These are phyloP conservation scores for Fusarium liriodendri DNA, from an alignment of 2,329 filamentous ascomycete genomes.

Conservation along the genomic window DNA sequence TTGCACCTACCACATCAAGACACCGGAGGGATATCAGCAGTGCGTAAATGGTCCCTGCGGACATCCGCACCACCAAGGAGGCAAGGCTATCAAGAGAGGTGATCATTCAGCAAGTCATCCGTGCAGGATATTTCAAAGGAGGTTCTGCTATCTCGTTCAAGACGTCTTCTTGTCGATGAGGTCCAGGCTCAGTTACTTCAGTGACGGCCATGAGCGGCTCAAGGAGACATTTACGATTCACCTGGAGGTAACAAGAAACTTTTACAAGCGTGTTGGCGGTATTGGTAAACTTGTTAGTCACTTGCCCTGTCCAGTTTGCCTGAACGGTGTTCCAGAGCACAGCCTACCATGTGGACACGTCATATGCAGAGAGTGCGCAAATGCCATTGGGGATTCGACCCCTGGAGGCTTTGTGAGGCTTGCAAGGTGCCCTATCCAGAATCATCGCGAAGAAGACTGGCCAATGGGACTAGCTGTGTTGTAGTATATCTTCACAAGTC, in stretches of 20 bases:
- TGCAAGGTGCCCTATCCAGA: not conserved
- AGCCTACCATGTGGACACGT: not conserved
- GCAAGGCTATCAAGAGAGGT: not conserved
- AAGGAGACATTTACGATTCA: not conserved
- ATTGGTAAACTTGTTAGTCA: not conserved
- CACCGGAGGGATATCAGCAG: not conserved
- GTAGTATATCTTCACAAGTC: no score
- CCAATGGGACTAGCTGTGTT: not conserved
- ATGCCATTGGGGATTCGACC: not conserved
- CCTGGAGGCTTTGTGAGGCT: not conserved
- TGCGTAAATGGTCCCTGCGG: not conserved
- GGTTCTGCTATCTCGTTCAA: rapidly evolving
- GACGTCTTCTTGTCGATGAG: not conserved
- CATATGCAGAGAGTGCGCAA: not conserved
- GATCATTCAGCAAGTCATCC: not conserved
- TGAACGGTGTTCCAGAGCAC: not conserved
- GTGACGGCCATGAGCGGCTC: not conserved
- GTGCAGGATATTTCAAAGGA: rapidly evolving
- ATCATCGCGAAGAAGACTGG: not conserved
- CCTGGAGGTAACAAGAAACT: rapidly evolving
- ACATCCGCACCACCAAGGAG: not conserved
- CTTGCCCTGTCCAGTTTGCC: not conserved
- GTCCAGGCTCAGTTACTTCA: rapidly evolving
- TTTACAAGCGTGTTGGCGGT: not conserved
- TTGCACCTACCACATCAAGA: rapidly evolving